Evolutionary conservation across 1,139 yeast species (phyloP), one percentile per base, ranked within the genome.

Genomic region (Magnusiomyces tetraspermus): DNA sequence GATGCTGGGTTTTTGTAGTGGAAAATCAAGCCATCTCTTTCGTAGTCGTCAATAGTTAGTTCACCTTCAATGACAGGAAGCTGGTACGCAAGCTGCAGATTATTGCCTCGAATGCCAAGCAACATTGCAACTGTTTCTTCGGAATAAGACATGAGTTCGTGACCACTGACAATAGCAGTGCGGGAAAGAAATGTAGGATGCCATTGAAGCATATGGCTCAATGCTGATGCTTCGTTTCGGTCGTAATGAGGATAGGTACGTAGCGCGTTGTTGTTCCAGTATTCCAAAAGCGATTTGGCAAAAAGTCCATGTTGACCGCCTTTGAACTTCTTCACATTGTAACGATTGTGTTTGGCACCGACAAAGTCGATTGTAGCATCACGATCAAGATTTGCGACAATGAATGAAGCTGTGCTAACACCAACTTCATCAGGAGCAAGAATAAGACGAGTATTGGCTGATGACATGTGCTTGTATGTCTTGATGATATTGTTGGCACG

Each of bases 161-260:
- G 75, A 46, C 80, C 73, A 4, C 88, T 87, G 0, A 92, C 77
- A 15, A 90, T 68, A 0, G 88, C 84, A 3, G 94, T 74, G 61
- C 81, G 84, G 53, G 85, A 76, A 60, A 90, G 74, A 42, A 85
- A 71, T 49, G 77, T 78, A 10, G 96, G 95, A 66, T 92, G 98
- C 97, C 97, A 92, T 67, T 89, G 97, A 58, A 89, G 72, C 37
- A 88, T 73, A 67, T 92, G 97, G 22, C 88, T 79, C 52, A 90
- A 66, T 0, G 92, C 87, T 13, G 82, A 76, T 56, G 78, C 80
- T 2, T 85, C 83, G 31, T 59, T 58, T 15, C 43, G 41, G 19
- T 78, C 78, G 68, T 86, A 85, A 63, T 77, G 78, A 37, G 71
- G 73, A 68, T 85, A 88, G 49, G 76, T 74, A 63, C 85, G 77